These are phyloP conservation scores for Acanthamoeba triangularis DNA, from an alignment of 208 protist genomes.

Conservation along the genomic window DNA sequence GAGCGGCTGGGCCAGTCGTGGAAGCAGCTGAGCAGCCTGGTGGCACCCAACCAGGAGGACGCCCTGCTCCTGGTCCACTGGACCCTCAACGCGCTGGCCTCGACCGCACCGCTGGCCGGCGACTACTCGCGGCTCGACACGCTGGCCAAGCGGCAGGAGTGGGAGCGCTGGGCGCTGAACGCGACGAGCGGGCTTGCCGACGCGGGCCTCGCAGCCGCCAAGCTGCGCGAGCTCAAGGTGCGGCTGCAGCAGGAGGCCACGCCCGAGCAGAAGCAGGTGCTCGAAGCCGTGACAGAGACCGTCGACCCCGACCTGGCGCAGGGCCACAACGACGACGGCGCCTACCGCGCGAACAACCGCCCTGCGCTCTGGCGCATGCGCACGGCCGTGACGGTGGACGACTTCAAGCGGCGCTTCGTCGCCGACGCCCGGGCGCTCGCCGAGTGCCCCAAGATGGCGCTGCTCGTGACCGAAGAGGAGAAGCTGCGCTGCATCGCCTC, in stretches of 20 bases:
- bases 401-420: conserved; percentile 16
- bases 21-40: not conserved
- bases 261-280: conserved; percentile 11
- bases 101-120: not conserved
- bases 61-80: conserved; percentile 17
- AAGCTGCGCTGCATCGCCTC: not conserved
- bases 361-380: conserved; percentile 34
- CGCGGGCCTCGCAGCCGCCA: not conserved
- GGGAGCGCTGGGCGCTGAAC: not conserved
- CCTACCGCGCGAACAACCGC: not conserved
- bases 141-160: conserved; percentile 32
- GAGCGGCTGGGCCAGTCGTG: conserved; percentile 19
- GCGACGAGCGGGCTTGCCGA: not conserved
- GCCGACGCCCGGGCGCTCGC: not conserved
- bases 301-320: conserved; percentile 9
- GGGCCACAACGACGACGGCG: not conserved
- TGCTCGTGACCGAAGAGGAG: conserved; percentile 1
- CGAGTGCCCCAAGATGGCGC: not conserved
- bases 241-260: not conserved
- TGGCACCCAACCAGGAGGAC: conserved; percentile 42
- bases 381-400: not conserved
- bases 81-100: conserved; percentile 15
- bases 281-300: conserved; percentile 25
- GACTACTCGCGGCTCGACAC: conserved; percentile 61
- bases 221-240: conserved; percentile 52